Evolutionary conservation across 257 asterid species (phyloP), one percentile per base, ranked within the genome.

Genomic region (Eustoma russellianum): DNA sequence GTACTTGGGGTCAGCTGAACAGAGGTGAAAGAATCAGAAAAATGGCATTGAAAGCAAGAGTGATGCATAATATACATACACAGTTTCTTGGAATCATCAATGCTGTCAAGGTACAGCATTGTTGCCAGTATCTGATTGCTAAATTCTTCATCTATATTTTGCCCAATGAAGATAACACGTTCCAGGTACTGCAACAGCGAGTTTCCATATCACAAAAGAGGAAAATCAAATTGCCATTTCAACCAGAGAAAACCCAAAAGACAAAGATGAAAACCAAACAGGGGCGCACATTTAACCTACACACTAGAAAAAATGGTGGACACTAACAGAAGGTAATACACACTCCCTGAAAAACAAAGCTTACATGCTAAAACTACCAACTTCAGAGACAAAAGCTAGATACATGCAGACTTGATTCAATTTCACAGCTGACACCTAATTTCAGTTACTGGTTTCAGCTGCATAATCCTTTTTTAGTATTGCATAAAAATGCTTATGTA

Each of bases 121-220:
- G 97, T 80, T n/a, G 93, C 94, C 58, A 88, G 85, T 62, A 88
- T 66, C 72, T 79, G 91, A 71, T 88, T 92, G 79, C 99, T 88
- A 74, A 72, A 81, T 72, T 83, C 93, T 71, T 85, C 94, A 43
- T 83, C 88, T 44, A 92, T 85, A 67, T 79, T 70, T 73, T 88
- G 69, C 61, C 91, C 95, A 45, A 92, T 74, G 67, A 83, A 88
- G 62, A 92, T 79, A 53, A 92, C 80, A 46, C 95, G 91, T 62
- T 85, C 97, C 18, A 95, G 94, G 63, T 92, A 85, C 99, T 92
- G 89, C 80, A 76, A 54, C 53, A 48, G 52, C 41, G 18, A 74
- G 57, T 65, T 55, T 41, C 12, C 2, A 6, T 17, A 33, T 33
- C 47, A 2, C 47, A 44, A 43, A 5, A 34, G 46, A 10, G 56